Evolutionary conservation across 805 yeast genomes (phyloP).

Genomic region (Brettanomyces bruxellensis): DNA sequence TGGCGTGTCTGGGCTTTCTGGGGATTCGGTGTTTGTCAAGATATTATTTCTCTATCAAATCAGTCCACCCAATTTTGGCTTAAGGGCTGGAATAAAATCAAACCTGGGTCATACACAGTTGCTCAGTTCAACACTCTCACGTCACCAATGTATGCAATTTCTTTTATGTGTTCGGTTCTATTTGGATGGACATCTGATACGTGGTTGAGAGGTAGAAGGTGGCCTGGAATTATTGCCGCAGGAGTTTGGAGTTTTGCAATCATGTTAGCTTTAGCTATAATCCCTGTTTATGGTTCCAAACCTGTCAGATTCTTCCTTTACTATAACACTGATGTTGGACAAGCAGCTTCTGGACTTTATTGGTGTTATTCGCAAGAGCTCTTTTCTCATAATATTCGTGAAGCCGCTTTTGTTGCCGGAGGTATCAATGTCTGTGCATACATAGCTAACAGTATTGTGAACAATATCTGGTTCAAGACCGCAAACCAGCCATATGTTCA

Average conservation of each 20-base stretch:
- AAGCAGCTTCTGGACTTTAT: slow-evolving; percentile 13
- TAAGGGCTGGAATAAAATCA: slow-evolving; percentile 14
- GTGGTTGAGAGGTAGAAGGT: slow-evolving; percentile 11
- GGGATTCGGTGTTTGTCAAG: slow-evolving; percentile 11
- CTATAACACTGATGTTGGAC: slow-evolving; percentile 10
- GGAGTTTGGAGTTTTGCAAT: slow-evolving; percentile 10
- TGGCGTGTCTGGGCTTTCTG: slow-evolving; percentile 15
- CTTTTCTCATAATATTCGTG: slow-evolving; percentile 8
- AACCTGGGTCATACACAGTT: slow-evolving; percentile 9
- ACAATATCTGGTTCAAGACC: slow-evolving; percentile 12
- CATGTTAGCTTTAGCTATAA: slow-evolving; percentile 9
- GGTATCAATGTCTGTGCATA: slow-evolving; percentile 14
- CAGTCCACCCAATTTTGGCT: slow-evolving; percentile 13
- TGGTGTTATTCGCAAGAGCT: slow-evolving; percentile 15
- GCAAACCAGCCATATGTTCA: slow-evolving; percentile 9
- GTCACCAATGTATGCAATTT: slow-evolving; percentile 13
- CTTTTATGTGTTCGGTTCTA: slow-evolving; percentile 6
- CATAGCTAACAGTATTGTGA: slow-evolving; percentile 12
- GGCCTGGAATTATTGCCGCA: slow-evolving; percentile 12
- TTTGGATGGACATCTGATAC: slow-evolving; percentile 16
- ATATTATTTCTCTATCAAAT: slow-evolving; percentile 10
- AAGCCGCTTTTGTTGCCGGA: slow-evolving; percentile 12
- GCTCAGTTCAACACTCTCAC: slow-evolving; percentile 11
- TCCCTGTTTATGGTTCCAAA: slow-evolving; percentile 12
- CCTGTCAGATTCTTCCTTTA: slow-evolving; percentile 13